Conservation (phyloP, 129 eudicot genomes). For the Lonicera japonica region DNA sequence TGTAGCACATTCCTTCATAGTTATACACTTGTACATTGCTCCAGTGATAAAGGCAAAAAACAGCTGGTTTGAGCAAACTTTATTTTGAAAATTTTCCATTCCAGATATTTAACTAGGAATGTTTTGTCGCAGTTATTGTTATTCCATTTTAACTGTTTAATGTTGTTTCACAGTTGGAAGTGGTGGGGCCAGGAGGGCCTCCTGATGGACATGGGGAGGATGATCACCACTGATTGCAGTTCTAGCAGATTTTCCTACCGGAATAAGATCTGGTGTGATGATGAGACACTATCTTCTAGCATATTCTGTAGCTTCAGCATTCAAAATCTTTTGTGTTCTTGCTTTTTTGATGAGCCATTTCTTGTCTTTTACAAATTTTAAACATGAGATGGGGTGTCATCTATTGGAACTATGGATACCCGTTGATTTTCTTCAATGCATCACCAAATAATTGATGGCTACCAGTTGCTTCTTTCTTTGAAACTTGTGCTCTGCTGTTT, state of each 20-base stretch:
- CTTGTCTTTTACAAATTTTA: constrained; percentile 11
- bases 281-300: constrained; percentile 24
- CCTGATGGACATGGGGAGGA: constrained; percentile 72
- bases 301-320: constrained; percentile 39
- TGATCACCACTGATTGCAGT: constrained; percentile 52
- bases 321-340: constrained; percentile 25
- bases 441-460: constrained; percentile 47
- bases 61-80: no score
- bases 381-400: constrained; percentile 23
- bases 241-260: constrained; percentile 23
- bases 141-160: neutral
- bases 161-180: constrained; percentile 66
- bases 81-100: no score
- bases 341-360: constrained; percentile 19
- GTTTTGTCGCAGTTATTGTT: neutral
- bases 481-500: no score
- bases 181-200: constrained; percentile 93
- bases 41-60: neutral
- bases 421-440: constrained; percentile 28
- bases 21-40: neutral
- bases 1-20: neutral
- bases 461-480: constrained; percentile 5
- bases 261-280: constrained; percentile 63
- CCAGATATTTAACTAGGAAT: no score
- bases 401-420: constrained; percentile 36